Percentiles rank a stretch among this genome's conserved stretches.
phyloP scores from a whole-genome alignment of 2,329 filamentous ascomycete species.

The Curvularia sp. region DNA sequence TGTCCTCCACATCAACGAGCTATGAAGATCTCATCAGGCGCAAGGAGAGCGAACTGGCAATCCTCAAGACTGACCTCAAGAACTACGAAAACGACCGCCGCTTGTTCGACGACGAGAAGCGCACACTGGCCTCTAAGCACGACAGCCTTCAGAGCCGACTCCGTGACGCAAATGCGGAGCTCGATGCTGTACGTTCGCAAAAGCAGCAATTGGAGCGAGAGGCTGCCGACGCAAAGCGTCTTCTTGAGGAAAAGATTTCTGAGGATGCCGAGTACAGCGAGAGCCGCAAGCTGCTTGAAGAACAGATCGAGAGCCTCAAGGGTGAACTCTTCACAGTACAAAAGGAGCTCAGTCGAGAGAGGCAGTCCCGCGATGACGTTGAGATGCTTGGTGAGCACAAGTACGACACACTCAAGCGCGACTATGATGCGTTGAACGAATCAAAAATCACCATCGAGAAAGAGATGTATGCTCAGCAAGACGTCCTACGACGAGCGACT shows the following conservation, averaged over 20 bases:
- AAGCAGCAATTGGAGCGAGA: constrained; percentile 86
- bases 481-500: constrained; percentile 83
- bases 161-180: constrained; percentile 84
- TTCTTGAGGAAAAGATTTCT: constrained; percentile 86
- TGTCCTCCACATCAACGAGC: constrained; percentile 90
- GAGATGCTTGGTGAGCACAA: constrained; percentile 90
- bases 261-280: constrained; percentile 85
- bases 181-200: constrained; percentile 84
- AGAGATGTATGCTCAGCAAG: constrained; percentile 94
- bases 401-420: constrained; percentile 78
- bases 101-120: constrained; percentile 79
- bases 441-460: constrained; percentile 98
- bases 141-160: constrained; percentile 78
- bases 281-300: constrained; percentile 81
- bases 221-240: constrained; percentile 82
- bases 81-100: constrained; percentile 82
- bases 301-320: constrained; percentile 87
- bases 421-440: constrained; percentile 86
- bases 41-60: constrained; percentile 90
- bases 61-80: constrained; percentile 84
- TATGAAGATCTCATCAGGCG: constrained; percentile 93
- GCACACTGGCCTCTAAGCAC: constrained; percentile 73
- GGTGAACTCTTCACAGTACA: constrained; percentile 83
- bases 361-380: constrained; percentile 93
- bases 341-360: constrained; percentile 86